Evolutionary conservation across 805 yeast genomes (phyloP), one percentile per base, ranked within the genome.

Genomic region (Blastobotrys peoriensis): DNA sequence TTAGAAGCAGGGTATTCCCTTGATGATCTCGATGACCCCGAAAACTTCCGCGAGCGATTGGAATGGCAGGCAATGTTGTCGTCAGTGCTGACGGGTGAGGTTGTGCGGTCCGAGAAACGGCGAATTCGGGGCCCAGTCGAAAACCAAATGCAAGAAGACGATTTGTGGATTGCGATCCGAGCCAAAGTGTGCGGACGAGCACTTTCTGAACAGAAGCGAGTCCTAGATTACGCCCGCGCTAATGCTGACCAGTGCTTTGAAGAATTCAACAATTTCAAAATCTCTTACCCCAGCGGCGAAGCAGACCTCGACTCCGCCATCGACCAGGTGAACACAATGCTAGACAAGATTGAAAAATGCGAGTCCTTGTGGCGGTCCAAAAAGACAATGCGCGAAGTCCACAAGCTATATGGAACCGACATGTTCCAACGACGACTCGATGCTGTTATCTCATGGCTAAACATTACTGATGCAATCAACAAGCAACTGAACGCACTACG

Each of bases 41-140:
- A 65, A 18, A 56, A 59, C 38, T 51, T 61, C 43, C 49, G 79
- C 8, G 97, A 88, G 59, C 73, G 98, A 40, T 68, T 89, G 9
- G 96, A 88, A 64, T 93, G 98, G 98, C 98, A 93, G 64, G 77
- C 91, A 0, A 87, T 93, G 95, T 71, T 93, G 40, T 75, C 85
- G 8, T 75, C 88, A 2, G 98, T 93, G 3, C 74, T 93, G 28
- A 91, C 94, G 2, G 98, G 98, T 54, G 98, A 93, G 63, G 95
- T 93, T 43, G 88, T 93, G 17, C 76, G 83, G 28, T 82, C 91
- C 9, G 98, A 93, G 58, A 93, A 91, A 64, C 53, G 64, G 27
- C 59, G 70, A 19, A 43, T 66, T 37, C 78, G 51, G 62, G 72
- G 43, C 67, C 75, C 51, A 54, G 76, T 45, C 73, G 77, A 47